Conservation (phyloP, 2,329 filamentous ascomycete species). For the Fusarium chaquense region DNA sequence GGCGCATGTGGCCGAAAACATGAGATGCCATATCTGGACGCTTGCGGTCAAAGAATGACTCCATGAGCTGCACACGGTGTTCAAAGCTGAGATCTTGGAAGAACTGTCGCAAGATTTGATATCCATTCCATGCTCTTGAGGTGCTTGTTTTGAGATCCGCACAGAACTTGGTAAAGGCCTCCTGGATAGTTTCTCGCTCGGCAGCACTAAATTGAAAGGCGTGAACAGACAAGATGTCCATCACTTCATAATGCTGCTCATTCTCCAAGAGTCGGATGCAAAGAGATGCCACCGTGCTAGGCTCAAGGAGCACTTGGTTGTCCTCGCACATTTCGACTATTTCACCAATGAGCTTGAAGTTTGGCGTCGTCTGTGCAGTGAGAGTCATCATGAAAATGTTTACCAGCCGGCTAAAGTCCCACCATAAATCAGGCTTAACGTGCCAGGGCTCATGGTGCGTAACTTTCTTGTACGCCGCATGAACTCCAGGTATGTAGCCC, state of each 20-base stretch:
- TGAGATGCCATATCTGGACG: constrained; percentile 87
- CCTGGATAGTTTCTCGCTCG: constrained; percentile 75
- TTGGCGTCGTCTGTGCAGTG: constrained; percentile 68
- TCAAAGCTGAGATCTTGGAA: constrained; percentile 74
- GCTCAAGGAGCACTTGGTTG: constrained; percentile 74
- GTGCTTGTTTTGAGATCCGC: constrained; percentile 72
- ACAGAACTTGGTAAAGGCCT: constrained; percentile 76
- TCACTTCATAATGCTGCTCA: constrained; percentile 81
- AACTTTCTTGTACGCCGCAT: constrained; percentile 69
- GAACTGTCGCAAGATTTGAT: constrained; percentile 73
- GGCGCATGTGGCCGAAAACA: constrained; percentile 95
- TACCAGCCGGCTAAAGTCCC: constrained; percentile 70
- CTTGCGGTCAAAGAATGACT: constrained; percentile 80
- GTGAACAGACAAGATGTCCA: constrained; percentile 84
- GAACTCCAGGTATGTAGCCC: constrained; percentile 77
- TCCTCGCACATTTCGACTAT: constrained; percentile 80
- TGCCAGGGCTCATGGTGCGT: constrained; percentile 52
- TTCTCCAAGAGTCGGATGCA: constrained; percentile 79
- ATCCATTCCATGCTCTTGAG: constrained; percentile 72
- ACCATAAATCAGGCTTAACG: constrained; percentile 58
- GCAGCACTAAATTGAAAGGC: constrained; percentile 75
- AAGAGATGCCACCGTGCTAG: constrained; percentile 80
- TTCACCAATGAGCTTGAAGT: constrained; percentile 78
- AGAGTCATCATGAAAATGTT: constrained; percentile 80
- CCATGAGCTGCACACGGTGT: constrained; percentile 80